phyloP scores from a whole-genome alignment of 257 asterid genomes.

The Fraxinus excelsior region DNA sequence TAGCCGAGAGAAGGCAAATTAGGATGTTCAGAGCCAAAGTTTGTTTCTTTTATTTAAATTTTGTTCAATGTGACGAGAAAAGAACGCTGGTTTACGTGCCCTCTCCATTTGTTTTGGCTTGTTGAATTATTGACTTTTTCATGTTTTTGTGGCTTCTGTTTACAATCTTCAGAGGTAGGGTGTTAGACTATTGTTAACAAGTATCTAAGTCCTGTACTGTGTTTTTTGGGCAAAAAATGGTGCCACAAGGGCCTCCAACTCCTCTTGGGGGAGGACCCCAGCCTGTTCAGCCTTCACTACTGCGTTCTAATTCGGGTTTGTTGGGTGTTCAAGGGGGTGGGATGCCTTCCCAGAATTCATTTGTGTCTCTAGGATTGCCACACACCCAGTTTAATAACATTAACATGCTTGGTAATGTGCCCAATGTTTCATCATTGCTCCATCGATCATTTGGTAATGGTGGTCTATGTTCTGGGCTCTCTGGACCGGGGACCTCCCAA shows the following conservation, averaged over 20 bases:
- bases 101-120: conserved; percentile 9
- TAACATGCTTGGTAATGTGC: conserved; percentile 72
- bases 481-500: conserved; percentile 68
- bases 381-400: conserved; percentile 61
- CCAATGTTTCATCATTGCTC: conserved; percentile 64
- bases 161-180: not conserved
- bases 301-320: conserved; percentile 43
- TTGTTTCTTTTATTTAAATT: conserved; percentile 25
- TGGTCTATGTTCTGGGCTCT: conserved; percentile 55
- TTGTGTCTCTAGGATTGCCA: conserved; percentile 67
- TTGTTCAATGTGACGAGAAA: not conserved
- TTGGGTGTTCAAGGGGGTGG: conserved; percentile 83
- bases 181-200: conserved; percentile 29
- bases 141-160: not conserved
- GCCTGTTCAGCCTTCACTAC: conserved; percentile 44
- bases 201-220: conserved; percentile 12
- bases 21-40: conserved; percentile 27
- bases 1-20: not conserved
- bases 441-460: conserved; percentile 81
- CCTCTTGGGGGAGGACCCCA: conserved; percentile 65
- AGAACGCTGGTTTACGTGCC: conserved; percentile 2
- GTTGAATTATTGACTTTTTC: conserved; percentile 1
- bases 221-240: conserved; percentile 47
- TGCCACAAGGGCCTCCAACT: conserved; percentile 76
- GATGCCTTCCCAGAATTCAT: conserved; percentile 63